Percentiles rank a stretch among this genome's conserved stretches.
These are phyloP conservation scores for Aspergillus tamarii DNA, from an alignment of 2,329 filamentous ascomycete species.

Conservation along the genomic window DNA sequence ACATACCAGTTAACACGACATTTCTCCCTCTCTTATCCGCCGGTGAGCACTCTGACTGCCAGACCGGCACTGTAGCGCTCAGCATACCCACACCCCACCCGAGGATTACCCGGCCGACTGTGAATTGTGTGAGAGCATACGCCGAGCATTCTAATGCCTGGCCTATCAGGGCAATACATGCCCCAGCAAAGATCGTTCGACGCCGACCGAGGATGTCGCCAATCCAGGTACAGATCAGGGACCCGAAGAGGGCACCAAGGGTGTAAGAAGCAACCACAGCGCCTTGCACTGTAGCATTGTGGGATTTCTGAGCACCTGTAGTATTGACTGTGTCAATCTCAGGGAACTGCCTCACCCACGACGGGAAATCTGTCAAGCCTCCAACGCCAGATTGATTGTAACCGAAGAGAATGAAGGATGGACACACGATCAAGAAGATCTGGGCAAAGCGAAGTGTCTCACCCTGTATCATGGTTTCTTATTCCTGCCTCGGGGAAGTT, in stretches of 20 bases:
- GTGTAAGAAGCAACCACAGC: conserved; percentile 37
- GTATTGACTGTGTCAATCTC: conserved; percentile 53
- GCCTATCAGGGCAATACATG: conserved; percentile 47
- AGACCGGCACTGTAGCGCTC: conserved; percentile 50
- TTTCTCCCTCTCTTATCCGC: conserved; percentile 25
- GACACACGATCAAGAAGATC: conserved; percentile 27
- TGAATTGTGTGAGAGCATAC: conserved; percentile 52
- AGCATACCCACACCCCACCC: conserved; percentile 50
- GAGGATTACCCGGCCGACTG: conserved; percentile 49
- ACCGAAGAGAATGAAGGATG: conserved; percentile 53
- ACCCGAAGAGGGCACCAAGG: conserved; percentile 51
- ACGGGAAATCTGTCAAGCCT: conserved; percentile 44
- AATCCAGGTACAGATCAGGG: conserved; percentile 49
- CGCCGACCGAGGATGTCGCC: conserved; percentile 52
- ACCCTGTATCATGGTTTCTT: conserved; percentile 2
- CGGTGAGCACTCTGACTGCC: conserved; percentile 37
- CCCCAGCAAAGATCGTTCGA: conserved; percentile 48
- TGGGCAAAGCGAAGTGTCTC: conserved; percentile 15
- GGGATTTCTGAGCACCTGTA: conserved; percentile 44
- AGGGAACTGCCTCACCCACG: conserved; percentile 45
- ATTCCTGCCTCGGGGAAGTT: not conserved
- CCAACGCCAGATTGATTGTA: conserved; percentile 58
- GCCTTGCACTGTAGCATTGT: conserved; percentile 50
- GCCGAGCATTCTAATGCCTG: conserved; percentile 49
- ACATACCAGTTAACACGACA: conserved; percentile 41